Evolutionary conservation across 768 basidiomycete genomes (phyloP), one percentile per base, ranked within the genome.

Genomic region (Lactarius vividus): DNA sequence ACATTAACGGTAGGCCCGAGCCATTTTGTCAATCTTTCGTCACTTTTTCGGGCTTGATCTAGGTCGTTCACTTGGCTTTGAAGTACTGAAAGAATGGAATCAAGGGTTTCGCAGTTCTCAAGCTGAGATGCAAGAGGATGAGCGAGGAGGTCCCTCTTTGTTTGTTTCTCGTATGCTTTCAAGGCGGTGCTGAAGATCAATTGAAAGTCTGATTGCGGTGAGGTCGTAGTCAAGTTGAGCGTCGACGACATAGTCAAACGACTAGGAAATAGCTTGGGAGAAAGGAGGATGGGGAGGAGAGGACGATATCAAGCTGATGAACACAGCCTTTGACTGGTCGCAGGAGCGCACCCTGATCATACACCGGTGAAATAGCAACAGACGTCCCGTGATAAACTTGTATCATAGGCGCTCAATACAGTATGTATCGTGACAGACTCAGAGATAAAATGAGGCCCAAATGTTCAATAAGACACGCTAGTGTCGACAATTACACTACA

Each of bases 121-220:
- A 60, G 28, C 31, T 52, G 28, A 31, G 44, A 44, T 11, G 59
- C 59, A 7, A 60, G 59, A 1, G 59, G 59, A 49, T 60, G 59
- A 4, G 31, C 33, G 33, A 52, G 29, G 7, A 60, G 42, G 46
- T 60, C 59, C 18, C 15, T 52, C 46, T 52, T 52, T 2, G 59
- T 60, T 26, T 52, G 20, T n/a, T n/a, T 52, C 44, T 46, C 46
- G 31, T 60, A 49, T 3, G 29, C 46, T 23, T 60, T 60, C 59
- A 60, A 52, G 6, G 59, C 59, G 10, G 29, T 35, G 20, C 15
- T 37, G 31, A 60, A 49, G 28, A 60, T 23, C 9, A 7, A 5
- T 28, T n/a, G 44, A 31, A 60, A 52, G 31, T 60, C 49, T n/a
- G 31, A 33, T 13, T 2, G 11, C 2, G 57, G 11, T 7, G 40